Conservation (phyloP, 2,329 filamentous ascomycete species). For the Alternaria tenuissima region DNA sequence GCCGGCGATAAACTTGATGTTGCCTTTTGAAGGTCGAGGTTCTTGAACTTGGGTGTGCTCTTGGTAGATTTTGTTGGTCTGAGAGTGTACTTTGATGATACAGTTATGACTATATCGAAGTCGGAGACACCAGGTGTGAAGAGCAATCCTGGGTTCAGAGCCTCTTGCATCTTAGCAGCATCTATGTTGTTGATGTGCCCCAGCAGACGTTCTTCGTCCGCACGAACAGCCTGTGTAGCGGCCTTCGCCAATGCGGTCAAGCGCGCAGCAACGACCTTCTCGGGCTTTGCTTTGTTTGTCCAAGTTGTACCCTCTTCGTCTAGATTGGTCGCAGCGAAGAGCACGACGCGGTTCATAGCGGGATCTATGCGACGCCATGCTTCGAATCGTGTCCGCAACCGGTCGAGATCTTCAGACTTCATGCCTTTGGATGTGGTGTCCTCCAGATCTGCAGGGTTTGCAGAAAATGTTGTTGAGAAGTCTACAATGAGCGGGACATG, state of each 20-base stretch:
- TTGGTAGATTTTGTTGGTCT: slow-evolving; percentile 32
- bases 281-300: slow-evolving; percentile 73
- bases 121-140: slow-evolving; percentile 78
- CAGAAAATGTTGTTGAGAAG: slow-evolving; percentile 57
- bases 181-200: slow-evolving; percentile 20
- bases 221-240: slow-evolving; percentile 62
- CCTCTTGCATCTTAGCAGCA: background rate
- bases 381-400: slow-evolving; percentile 75
- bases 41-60: slow-evolving; percentile 73
- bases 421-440: slow-evolving; percentile 52
- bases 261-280: slow-evolving; percentile 82
- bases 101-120: slow-evolving; percentile 85
- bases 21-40: slow-evolving; percentile 68
- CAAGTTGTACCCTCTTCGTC: slow-evolving; percentile 82
- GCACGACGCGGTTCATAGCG: slow-evolving; percentile 79
- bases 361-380: slow-evolving; percentile 90
- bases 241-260: slow-evolving; percentile 84
- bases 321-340: slow-evolving; percentile 82
- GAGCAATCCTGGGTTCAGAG: slow-evolving; percentile 61
- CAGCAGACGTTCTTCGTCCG: slow-evolving; percentile 61
- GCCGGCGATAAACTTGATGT: slow-evolving; percentile 36
- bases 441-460: slow-evolving; percentile 29
- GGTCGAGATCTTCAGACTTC: slow-evolving; percentile 65
- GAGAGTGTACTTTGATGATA: slow-evolving; percentile 65
- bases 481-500: slow-evolving; percentile 83